A percentile compares a stretch with the other conserved stretches of the same genome.
Conservation (phyloP, 1,139 yeast genomes). For the Debaryomyces sp. region DNA sequence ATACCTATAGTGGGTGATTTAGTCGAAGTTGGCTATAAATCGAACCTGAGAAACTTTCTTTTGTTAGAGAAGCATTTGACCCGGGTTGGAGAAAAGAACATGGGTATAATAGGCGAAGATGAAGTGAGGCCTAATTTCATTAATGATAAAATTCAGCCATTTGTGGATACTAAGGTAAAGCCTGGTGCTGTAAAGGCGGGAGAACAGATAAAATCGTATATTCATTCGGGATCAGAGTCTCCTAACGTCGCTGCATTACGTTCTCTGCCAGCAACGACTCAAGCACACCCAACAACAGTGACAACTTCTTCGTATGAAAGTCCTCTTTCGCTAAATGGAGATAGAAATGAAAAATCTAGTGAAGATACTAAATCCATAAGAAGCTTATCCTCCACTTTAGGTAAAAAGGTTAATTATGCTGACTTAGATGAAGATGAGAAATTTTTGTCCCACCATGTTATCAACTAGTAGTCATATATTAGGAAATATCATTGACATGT, state of each 20-base stretch:
- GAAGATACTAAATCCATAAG: conserved; percentile 5
- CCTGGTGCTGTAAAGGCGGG: conserved; percentile 38
- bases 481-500: neutral
- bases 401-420: neutral
- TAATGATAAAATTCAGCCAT: conserved; percentile 40
- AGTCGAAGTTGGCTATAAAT: conserved; percentile 46
- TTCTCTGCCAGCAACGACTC: conserved; percentile 19
- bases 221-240: conserved; percentile 9
- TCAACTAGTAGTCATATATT: neutral
- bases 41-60: conserved; percentile 45
- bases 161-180: conserved; percentile 32
- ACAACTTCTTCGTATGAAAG: conserved; percentile 13
- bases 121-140: conserved; percentile 46
- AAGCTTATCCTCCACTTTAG: conserved; percentile 4
- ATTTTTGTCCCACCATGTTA: conserved; percentile 3
- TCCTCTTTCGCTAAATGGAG: conserved; percentile 2
- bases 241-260: conserved; percentile 4
- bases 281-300: conserved; percentile 19
- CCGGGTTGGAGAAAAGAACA: conserved; percentile 43
- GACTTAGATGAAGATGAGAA: neutral
- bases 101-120: conserved; percentile 18
- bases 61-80: conserved; percentile 42
- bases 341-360: neutral
- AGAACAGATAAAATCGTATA: conserved; percentile 22
- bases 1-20: conserved; percentile 48